Evolutionary conservation across 1,284 basidiomycete species (phyloP), one percentile per base, ranked within the genome.

Genomic region (Tausonia pullulans): DNA sequence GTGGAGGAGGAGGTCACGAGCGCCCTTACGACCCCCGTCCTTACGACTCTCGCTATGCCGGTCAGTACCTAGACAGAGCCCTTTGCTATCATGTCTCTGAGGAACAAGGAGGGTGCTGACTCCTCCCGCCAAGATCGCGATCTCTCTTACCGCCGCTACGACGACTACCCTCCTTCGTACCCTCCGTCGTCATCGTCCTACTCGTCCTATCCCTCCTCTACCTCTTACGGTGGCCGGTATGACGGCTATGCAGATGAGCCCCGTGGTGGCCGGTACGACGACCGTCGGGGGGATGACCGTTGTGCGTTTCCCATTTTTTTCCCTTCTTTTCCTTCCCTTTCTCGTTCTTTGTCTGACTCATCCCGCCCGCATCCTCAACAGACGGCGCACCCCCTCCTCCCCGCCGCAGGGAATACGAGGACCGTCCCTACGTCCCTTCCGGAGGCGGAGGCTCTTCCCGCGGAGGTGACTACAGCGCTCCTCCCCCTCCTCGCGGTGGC

Each of bases 1-100:
- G 69, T 64, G 67, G 61, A 14, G 65, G 60, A 49, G 63, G 70
- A 68, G 60, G 72, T 83, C 86, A 80, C 68, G 86, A 90, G 73
- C 81, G 87, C 52, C 85, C 82, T 0, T 90, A 90, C 70, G 87
- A 87, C 73, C 88, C 86, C 62, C 82, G 86, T 64, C 87, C 87
- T 0, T 88, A 88, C 73, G 87, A 89, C 74, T 84, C 82, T 68
- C 86, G 87, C 67, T 88, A 89, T 75, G 79, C 81, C 6, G 61
- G 62, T 59, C 41, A 45, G 58, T 58, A 1, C 27, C 27, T 27
- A 27, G 27, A 27, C 27, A 27, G 27, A 27, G 27, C 27, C 27
- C 27, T 27, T 27, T 27, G 27, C 27, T 27, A 27, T 27, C 27
- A 27, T 27, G 27, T 27, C 27, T 27, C 27, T 27, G 27, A 27